A percentile compares a stretch with the other conserved stretches of the same genome.
phyloP scores from a whole-genome alignment of 129 eudicot genomes.

The Flaveria brownii region DNA sequence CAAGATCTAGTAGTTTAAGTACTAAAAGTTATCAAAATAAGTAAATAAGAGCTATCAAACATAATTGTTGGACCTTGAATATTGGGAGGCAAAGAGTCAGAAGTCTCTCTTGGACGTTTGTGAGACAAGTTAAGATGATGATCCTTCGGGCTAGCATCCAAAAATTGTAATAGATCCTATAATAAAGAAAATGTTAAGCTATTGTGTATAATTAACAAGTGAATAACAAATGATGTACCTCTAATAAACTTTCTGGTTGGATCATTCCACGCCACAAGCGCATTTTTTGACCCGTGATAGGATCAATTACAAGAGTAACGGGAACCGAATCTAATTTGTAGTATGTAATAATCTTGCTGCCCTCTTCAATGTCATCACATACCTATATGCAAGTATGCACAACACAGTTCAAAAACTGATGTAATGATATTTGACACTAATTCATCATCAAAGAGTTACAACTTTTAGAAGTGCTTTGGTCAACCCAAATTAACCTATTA shows the following conservation, averaged over 20 bases:
- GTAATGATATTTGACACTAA: neutral
- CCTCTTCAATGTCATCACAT: constrained; percentile 84
- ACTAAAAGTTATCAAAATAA: neutral
- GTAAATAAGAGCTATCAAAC: neutral
- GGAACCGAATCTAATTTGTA: constrained; percentile 77
- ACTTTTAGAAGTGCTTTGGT: neutral
- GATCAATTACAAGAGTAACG: constrained; percentile 77
- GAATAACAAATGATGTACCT: constrained; percentile 44
- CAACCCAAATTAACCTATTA: neutral
- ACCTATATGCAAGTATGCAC: constrained; percentile 40
- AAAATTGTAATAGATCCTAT: constrained; percentile 75
- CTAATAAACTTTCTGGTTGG: constrained; percentile 79
- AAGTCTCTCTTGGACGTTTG: constrained; percentile 67
- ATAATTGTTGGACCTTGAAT: constrained; percentile 36
- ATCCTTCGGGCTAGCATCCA: constrained; percentile 79
- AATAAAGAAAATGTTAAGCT: neutral
- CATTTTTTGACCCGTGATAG: constrained; percentile 94
- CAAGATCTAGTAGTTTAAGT: neutral
- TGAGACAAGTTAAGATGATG: constrained; percentile 57
- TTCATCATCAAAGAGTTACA: neutral
- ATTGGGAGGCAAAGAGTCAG: constrained; percentile 41
- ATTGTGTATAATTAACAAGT: neutral
- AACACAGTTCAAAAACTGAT: neutral
- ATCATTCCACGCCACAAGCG: constrained; percentile 95
- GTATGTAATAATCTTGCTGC: constrained; percentile 80